Base-by-base conservation (phyloP, 257 asterid species). In the Przewalskia tangutica region DNA sequence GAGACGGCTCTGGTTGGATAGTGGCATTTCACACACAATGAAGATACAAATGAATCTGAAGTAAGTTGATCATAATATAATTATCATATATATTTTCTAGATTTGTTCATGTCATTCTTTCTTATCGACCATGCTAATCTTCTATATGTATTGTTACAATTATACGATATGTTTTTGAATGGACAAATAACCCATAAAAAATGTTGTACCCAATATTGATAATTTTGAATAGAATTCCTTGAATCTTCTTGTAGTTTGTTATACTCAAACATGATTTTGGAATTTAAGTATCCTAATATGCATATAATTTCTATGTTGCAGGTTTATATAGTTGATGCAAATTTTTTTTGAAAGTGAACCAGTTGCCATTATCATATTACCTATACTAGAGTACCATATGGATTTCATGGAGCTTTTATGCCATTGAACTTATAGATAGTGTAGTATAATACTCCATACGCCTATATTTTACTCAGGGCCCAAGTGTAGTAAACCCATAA, bases 1-100 rank as follows among this genome's bases (percentile, higher is more conserved):
- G n/a, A n/a, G n/a, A n/a, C n/a, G n/a, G n/a, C n/a, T n/a, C n/a
- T 71, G 88, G 88, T 17, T 88, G 90, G 87, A 77, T 88, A 42
- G 79, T 88, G 13, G 5, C 82, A 4, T 84, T 84, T 55, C 58
- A 81, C 78, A 7, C 90, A 88, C 4, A 54, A 77, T 60, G 85
- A 88, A 77, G 59, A 80, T 4, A 46, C 75, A 17, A 64, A 85
- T 64, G 50, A 5, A 44, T 87, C 89, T 40, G 78, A 85, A 62
- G 90, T 46, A 48, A 20, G 79, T 36, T 32, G 0, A 0, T 62
- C 1, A 46, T 55, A 55, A 1, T 16, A 55, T 55, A 55, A n/a
- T 2, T 17, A 38, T 38, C 42, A 46, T 46, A 2, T 7, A 46
- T 46, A 2, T 7, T 46, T 10, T 65, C 3, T 34, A 0, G 6